Evolutionary conservation across 495 filamentous ascomycete genomes (phyloP), one percentile per base, ranked within the genome.

Genomic region (Glarea lozoyensis): DNA sequence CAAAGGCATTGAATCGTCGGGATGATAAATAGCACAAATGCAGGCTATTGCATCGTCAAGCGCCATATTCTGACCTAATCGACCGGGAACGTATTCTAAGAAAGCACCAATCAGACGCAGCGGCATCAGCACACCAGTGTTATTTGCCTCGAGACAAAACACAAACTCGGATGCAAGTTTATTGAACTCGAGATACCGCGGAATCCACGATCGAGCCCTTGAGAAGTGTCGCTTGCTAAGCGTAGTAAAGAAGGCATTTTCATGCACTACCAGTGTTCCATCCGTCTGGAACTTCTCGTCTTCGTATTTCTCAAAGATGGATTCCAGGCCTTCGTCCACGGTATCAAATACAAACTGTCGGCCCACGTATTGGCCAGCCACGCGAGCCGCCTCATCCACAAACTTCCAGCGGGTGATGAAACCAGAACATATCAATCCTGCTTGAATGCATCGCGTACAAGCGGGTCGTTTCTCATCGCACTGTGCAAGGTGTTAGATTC

Each of bases 21-120:
- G 3, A 17, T 13, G 38, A 18, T 42, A 48, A 15, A 48, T 27
- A 4, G 30, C 12, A 37, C 37, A 42, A 21, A 48, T 18, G 22
- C 45, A 48, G 21, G 30, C 16, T n/a, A 42, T 32, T 21, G 38
- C 37, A 20, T 48, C 39, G 19, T 48, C 45, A 5, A 48, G 45
- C 9, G 45, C 37, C 7, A 12, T n/a, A 16, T 48, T 48, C 15
- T 12, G 13, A 2, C 30, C 45, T 4, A 48, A 21, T 3, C 45
- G 27, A 9, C 29, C 29, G 4, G 38, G 45, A 21, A 48, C 42
- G 27, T 30, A 36, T 1, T 40, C 38, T 16, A 42, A 36, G 35
- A 40, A 46, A 1, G 43, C 32, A 13, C 29, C 43, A n/a, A 33
- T 18, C 3, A 37, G 31, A 2, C 17, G 11, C 4, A 37, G 17